phyloP scores from a whole-genome alignment of 345 rosid species.

The Hibiscus syriacus region DNA sequence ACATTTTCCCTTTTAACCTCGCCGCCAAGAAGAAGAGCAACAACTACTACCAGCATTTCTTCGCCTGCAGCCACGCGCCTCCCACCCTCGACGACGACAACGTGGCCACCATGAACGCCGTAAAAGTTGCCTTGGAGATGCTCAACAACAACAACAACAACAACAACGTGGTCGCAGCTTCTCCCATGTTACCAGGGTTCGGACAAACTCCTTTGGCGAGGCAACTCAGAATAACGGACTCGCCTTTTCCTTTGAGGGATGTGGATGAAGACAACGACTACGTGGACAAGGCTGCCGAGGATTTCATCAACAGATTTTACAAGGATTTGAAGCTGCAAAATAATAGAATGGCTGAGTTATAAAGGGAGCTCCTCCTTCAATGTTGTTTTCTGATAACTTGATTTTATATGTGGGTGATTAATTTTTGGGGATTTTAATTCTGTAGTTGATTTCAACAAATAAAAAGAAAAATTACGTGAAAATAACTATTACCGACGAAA shows the following conservation, averaged over 20 bases:
- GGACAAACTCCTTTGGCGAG: conserved; percentile 74
- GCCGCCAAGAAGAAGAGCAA: conserved; percentile 30
- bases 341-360: conserved; percentile 14
- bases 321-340: conserved; percentile 55
- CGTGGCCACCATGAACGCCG: conserved; percentile 25
- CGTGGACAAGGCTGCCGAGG: conserved; percentile 75
- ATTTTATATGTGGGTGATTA: not conserved
- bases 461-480: not conserved
- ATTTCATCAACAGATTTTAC: conserved; percentile 78
- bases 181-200: conserved; percentile 75
- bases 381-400: not conserved
- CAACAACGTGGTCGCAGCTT: conserved; percentile 10
- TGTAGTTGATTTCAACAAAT: conserved; percentile 9
- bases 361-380: not conserved
- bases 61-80: conserved; percentile 55
- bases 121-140: conserved; percentile 53
- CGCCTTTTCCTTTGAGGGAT: conserved; percentile 69
- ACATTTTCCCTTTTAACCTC: conserved; percentile 38
- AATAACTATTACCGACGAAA: not conserved
- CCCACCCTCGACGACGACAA: conserved; percentile 48
- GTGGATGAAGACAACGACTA: conserved; percentile 38
- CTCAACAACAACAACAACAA: conserved; percentile 28
- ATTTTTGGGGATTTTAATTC: not conserved
- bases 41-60: conserved; percentile 32
- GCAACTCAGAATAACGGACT: conserved; percentile 85